Evolutionary conservation across 441 rosid genomes (phyloP), one percentile per base, ranked within the genome.

Genomic region (Gossypium trilobum): DNA sequence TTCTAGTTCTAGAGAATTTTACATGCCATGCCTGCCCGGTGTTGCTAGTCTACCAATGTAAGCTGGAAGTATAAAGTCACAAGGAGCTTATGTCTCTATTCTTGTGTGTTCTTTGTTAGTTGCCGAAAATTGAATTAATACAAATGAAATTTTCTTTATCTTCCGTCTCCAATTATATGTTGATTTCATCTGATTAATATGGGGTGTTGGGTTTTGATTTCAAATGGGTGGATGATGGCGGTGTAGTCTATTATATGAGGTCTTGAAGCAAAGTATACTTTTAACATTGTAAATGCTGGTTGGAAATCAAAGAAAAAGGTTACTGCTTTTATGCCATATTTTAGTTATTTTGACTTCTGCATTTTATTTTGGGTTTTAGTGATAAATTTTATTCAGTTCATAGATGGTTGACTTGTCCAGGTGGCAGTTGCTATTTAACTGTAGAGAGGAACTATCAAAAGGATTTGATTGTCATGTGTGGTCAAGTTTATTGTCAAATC

Each of bases 141-240:
- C n/a, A 36, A 59, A 36, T 63, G 68, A 13, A 31, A 19, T 42
- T 64, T 42, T 64, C 17, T 42, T 64, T 62, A 44, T 42, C 17
- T 20, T 64, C 17, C 11, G n/a, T 72, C 48, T 57, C 25, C 44
- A 68, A 42, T 42, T 20, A 20, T 8, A 42, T 42, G 46, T 63
- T 63, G 68, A 2, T 63, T 63, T 63, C 31, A 42, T 64, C 23
- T 42, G 33, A 20, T 64, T 64, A 42, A 42, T 64, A 2, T 42
- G 27, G 44, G 17, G 8, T 39, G 68, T 63, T 20, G 29, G 68
- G 8, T 63, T 63, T 63, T 63, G 52, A 39, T 63, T 39, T 63
- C 1, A 11, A 63, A 42, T 62, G 68, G 48, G 25, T 62, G 68
- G 27, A 63, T 63, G 68, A 63, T 39, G 68, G 17, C 20, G 69